Conservation (phyloP, 805 yeast species). For the Metschnikowia lochheadii region DNA sequence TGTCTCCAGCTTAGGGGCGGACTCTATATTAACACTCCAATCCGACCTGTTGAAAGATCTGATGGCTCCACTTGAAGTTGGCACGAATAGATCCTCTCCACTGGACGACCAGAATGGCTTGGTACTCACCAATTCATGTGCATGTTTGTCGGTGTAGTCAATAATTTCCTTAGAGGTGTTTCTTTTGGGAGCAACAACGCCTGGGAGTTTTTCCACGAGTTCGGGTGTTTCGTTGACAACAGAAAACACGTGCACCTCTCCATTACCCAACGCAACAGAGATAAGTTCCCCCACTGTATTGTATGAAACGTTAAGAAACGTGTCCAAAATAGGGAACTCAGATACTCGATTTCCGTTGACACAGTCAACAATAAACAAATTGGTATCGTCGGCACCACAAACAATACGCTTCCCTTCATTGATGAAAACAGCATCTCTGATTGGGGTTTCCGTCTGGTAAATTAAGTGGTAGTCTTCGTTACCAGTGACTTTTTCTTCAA, state of each 20-base stretch:
- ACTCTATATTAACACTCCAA: conserved; percentile 22
- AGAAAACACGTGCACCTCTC: conserved; percentile 53
- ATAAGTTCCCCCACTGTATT: conserved; percentile 53
- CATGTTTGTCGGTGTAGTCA: conserved; percentile 40
- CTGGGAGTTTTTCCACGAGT: conserved; percentile 41
- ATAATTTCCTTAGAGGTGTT: conserved; percentile 30
- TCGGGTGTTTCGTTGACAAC: conserved; percentile 54
- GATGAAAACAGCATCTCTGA: conserved; percentile 53
- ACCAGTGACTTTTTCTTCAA: conserved; percentile 5
- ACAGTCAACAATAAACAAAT: conserved; percentile 45
- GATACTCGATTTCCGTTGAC: conserved; percentile 28
- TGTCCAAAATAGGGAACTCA: conserved; percentile 46
- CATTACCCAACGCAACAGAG: conserved; percentile 57
- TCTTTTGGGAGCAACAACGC: conserved; percentile 37
- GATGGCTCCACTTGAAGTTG: conserved; percentile 48
- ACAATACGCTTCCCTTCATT: conserved; percentile 57
- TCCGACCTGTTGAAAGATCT: conserved; percentile 41
- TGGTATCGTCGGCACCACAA: conserved; percentile 66
- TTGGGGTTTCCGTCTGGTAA: conserved; percentile 42
- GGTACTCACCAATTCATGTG: conserved; percentile 45
- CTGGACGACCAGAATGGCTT: conserved; percentile 66
- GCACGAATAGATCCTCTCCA: conserved; percentile 67
- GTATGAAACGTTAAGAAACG: conserved; percentile 52
- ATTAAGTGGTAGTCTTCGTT: conserved; percentile 38
- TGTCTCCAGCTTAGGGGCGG: background rate